These are phyloP conservation scores for Penicillium coprophilum DNA, from an alignment of 495 filamentous ascomycete species.

Conservation along the genomic window DNA sequence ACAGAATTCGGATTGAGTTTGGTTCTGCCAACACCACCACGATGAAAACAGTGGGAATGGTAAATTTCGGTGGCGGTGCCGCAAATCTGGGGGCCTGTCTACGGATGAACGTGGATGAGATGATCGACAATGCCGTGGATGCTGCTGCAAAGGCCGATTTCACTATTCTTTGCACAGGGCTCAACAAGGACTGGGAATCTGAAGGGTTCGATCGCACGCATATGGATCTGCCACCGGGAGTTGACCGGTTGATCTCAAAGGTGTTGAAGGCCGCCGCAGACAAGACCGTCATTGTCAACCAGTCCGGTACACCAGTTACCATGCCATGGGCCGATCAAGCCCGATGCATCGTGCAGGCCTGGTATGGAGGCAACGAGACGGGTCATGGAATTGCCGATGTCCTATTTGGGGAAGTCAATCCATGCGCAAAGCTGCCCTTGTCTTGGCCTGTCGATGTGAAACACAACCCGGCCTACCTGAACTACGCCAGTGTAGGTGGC, in stretches of 20 bases:
- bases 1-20: conserved; percentile 59
- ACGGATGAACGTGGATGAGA: conserved; percentile 61
- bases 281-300: conserved; percentile 69
- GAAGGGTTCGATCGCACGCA: conserved; percentile 76
- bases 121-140: conserved; percentile 59
- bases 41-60: conserved; percentile 44
- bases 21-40: conserved; percentile 58
- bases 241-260: conserved; percentile 63
- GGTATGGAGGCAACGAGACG: conserved; percentile 62
- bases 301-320: conserved; percentile 73
- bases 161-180: conserved; percentile 70
- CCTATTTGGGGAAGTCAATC: conserved; percentile 57
- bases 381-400: conserved; percentile 55
- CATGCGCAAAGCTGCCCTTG: conserved; percentile 49
- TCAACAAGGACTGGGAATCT: conserved; percentile 81
- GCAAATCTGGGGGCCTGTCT: conserved; percentile 71
- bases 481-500: conserved; percentile 66
- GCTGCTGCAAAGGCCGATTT: conserved; percentile 63
- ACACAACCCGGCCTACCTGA: conserved; percentile 67
- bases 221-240: conserved; percentile 69
- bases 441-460: conserved; percentile 61
- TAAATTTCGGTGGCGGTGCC: conserved; percentile 60
- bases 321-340: conserved; percentile 76
- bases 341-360: conserved; percentile 63
- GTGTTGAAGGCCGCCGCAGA: conserved; percentile 65